phyloP scores from a whole-genome alignment of 2,329 filamentous ascomycete species.

The Thelonectria discophora region DNA sequence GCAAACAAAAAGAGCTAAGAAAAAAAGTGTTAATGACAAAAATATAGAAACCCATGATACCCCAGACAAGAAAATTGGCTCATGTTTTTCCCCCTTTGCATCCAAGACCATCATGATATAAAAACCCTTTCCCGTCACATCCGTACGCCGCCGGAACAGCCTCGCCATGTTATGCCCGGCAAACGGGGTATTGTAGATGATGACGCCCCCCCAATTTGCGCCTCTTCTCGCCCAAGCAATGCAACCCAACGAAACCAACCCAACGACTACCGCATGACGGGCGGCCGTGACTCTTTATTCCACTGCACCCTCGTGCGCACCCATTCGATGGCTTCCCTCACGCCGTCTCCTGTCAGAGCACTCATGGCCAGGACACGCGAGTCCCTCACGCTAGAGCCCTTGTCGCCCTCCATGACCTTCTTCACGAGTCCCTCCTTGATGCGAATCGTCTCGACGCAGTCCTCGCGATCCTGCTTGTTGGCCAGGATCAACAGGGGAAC shows the following conservation, averaged over 20 bases:
- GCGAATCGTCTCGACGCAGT: conserved; percentile 95
- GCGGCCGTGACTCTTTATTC: conserved; percentile 93
- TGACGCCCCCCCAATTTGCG: conserved; percentile 24
- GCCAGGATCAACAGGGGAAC: conserved; percentile 92
- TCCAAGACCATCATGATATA: conserved; percentile 28
- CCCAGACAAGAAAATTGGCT: conserved; percentile 29
- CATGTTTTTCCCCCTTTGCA: conserved; percentile 23
- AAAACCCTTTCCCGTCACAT: conserved; percentile 25
- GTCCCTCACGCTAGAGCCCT: conserved; percentile 85
- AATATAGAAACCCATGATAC: conserved; percentile 44
- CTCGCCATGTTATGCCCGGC: neutral
- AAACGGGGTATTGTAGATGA: conserved; percentile 30
- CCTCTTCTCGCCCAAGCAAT: conserved; percentile 15
- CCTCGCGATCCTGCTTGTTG: conserved; percentile 97
- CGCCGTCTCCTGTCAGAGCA: conserved; percentile 87
- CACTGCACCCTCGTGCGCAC: conserved; percentile 89
- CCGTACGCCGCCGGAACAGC: conserved; percentile 30
- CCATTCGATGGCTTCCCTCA: conserved; percentile 97
- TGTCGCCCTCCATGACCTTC: conserved; percentile 94
- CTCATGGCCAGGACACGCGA: conserved; percentile 90
- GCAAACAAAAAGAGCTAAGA: conserved; percentile 28
- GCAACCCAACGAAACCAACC: too few relatives aligned
- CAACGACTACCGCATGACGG: conserved; percentile 82
- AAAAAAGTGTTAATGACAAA: conserved; percentile 20
- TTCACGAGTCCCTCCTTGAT: conserved; percentile 98